Conservation (phyloP, 1,284 basidiomycete genomes). For the Malassezia globosa region DNA sequence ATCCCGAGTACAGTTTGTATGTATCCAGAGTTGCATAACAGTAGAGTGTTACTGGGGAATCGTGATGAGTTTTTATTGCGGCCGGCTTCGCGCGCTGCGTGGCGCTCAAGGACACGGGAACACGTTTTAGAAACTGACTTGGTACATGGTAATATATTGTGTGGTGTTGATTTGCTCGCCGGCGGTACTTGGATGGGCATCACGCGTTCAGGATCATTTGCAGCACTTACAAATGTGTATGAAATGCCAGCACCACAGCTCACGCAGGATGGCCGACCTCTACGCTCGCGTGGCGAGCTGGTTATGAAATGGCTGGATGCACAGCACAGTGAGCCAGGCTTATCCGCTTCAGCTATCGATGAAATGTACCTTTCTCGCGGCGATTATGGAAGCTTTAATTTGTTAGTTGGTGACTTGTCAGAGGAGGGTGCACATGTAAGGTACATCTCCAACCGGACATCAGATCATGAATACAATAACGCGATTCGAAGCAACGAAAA, state of each 20-base stretch:
- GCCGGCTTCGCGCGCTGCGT: slow-evolving; percentile 2
- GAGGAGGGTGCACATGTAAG: neutral
- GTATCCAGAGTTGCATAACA: neutral
- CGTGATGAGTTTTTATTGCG: slow-evolving; percentile 15
- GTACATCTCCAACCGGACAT: slow-evolving; percentile 10
- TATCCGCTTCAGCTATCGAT: neutral
- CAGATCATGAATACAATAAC: neutral
- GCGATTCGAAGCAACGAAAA: neutral
- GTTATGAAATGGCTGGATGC: slow-evolving; percentile 5
- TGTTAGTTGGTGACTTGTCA: slow-evolving; percentile 1
- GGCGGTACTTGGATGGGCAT: slow-evolving; percentile 16
- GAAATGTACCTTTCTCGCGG: neutral
- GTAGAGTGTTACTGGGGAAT: slow-evolving; percentile 7
- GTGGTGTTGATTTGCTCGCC: slow-evolving; percentile 5
- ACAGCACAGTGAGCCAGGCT: neutral
- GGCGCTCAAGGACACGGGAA: no score
- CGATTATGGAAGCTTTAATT: slow-evolving; percentile 9
- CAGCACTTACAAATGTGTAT: slow-evolving; percentile 9
- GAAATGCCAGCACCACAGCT: neutral
- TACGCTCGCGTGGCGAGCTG: slow-evolving; percentile 10
- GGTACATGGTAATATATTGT: slow-evolving; percentile 2
- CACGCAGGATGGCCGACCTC: neutral
- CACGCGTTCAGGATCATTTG: slow-evolving; percentile 4
- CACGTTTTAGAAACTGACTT: neutral
- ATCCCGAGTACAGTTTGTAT: slow-evolving; percentile 13